Percentiles rank a stretch among this genome's conserved stretches.
Conservation (phyloP, 345 rosid species). For the Eucalyptus tenuipes region DNA sequence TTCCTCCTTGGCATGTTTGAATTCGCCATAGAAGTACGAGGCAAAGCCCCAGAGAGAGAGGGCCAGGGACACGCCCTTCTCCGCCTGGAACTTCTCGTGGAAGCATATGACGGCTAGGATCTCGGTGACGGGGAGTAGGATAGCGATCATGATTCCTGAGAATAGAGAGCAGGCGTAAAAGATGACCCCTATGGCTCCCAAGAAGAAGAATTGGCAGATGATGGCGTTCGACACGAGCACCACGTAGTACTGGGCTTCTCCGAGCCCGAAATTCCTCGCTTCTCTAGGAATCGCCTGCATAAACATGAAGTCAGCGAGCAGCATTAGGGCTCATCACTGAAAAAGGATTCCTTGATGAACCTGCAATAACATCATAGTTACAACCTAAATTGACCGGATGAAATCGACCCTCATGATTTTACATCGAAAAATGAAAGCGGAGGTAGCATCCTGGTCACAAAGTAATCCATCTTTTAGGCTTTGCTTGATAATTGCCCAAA, state of each 20-base stretch:
- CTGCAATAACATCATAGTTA: background rate
- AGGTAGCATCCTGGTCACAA: background rate
- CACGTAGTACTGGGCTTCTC: constrained; percentile 36
- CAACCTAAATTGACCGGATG: background rate
- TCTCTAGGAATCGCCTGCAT: constrained; percentile 47
- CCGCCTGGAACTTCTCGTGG: constrained; percentile 48
- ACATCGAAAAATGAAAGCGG: background rate
- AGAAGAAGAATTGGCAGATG: constrained; percentile 41
- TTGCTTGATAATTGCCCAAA: too few species aligned
- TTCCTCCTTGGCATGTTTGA: constrained; percentile 12
- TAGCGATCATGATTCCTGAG: constrained; percentile 36
- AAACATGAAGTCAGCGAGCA: background rate
- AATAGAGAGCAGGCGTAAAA: constrained; percentile 46
- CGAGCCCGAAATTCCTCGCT: constrained; percentile 42
- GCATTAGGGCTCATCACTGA: background rate
- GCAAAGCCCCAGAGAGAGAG: constrained; percentile 64
- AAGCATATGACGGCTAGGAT: constrained; percentile 54
- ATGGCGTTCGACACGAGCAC: constrained; percentile 24
- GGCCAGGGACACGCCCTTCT: constrained; percentile 58
- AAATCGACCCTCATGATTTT: background rate
- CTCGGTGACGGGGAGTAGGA: constrained; percentile 47
- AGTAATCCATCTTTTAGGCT: background rate
- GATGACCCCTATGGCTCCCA: constrained; percentile 53
- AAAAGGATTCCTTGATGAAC: background rate
- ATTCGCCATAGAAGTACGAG: constrained; percentile 65